These are phyloP conservation scores for Trypanosoma cruzi DNA, from an alignment of 208 protist genomes.

Conservation along the genomic window DNA sequence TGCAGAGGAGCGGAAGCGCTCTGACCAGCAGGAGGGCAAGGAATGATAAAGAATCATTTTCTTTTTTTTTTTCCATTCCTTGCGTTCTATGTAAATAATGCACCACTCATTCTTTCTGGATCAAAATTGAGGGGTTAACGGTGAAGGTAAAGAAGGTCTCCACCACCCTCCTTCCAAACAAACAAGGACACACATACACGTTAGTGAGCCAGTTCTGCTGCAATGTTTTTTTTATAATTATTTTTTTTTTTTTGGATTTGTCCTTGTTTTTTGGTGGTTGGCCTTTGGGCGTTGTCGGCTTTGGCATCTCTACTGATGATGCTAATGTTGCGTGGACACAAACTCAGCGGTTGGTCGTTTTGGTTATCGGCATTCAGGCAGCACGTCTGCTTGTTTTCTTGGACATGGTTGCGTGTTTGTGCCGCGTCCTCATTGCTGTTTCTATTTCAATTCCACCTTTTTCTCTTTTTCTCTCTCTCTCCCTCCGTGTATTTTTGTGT, in stretches of 20 bases:
- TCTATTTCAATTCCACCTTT: slow-evolving; percentile 11
- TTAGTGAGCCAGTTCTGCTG: not conserved
- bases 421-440: not conserved
- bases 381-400: no score
- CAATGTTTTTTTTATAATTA: not conserved
- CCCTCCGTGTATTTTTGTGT: slow-evolving; percentile 20
- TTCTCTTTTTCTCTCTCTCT: slow-evolving; percentile 20
- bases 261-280: slow-evolving; percentile 21
- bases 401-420: no score
- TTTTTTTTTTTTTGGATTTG: slow-evolving; percentile 16
- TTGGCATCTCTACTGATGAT: no score
- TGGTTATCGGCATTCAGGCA: no score
- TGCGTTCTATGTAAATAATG: not conserved
- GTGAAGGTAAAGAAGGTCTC: not conserved
- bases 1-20: slow-evolving; percentile 15
- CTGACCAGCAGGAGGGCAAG: not conserved
- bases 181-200: not conserved
- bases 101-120: not conserved
- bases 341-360: no score
- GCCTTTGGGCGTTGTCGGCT: not conserved
- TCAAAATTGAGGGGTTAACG: not conserved
- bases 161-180: no score
- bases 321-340: no score
- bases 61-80: not conserved
- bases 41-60: not conserved